phyloP scores from a whole-genome alignment of 106 monocot genomes.

The Phalaenopsis aphrodite region DNA sequence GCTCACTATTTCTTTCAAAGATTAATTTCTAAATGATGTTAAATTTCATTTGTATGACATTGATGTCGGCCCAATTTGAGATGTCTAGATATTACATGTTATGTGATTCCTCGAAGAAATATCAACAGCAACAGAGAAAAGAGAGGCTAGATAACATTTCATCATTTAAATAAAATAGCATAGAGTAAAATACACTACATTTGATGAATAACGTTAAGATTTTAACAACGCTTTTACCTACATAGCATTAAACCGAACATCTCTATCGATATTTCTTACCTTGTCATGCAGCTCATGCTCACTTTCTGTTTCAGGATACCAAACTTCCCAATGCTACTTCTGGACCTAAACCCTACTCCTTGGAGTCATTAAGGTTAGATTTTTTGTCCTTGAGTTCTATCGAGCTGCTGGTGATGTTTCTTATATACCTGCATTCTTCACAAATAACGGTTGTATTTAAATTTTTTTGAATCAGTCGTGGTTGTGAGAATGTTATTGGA shows the following conservation, averaged over 20 bases:
- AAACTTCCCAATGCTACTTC: constrained; percentile 28
- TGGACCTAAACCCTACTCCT: constrained; percentile 34
- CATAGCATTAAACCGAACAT: not conserved
- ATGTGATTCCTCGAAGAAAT: not conserved
- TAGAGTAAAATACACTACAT: not conserved
- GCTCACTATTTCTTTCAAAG: not conserved
- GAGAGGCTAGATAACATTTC: too few relatives aligned
- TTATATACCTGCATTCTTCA: not conserved
- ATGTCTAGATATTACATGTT: not conserved
- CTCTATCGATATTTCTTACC: not conserved
- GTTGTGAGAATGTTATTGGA: constrained; percentile 49
- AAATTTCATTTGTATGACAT: not conserved
- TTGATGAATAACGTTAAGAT: not conserved
- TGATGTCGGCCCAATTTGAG: not conserved
- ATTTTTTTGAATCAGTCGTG: constrained; percentile 27
- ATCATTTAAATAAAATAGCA: not conserved
- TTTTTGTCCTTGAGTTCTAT: not conserved
- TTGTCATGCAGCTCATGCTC: not conserved
- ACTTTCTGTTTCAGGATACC: constrained; percentile 36
- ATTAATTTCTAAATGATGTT: not conserved
- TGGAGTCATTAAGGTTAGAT: constrained; percentile 45
- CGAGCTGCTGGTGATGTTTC: not conserved
- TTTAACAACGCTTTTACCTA: not conserved
- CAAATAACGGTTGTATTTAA: not conserved
- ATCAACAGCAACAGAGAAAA: not conserved